Evolutionary conservation across 164 flowering plant genomes (phyloP).

Genomic region (Tetracentron sinense): DNA sequence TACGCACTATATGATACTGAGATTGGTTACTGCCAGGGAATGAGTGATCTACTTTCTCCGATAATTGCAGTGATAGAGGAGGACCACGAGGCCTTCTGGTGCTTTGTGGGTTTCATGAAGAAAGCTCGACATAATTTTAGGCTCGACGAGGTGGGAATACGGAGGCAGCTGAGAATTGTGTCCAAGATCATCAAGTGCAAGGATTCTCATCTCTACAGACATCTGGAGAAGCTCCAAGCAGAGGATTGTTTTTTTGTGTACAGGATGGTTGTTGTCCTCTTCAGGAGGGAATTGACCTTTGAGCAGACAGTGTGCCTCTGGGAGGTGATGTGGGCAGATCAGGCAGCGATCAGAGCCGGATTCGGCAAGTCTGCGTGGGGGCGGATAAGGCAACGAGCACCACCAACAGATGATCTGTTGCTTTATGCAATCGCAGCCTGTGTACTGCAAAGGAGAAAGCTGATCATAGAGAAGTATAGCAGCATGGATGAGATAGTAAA

Average conservation of each 20-base stretch:
- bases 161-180: slow-evolving; percentile 73
- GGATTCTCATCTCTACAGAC: slow-evolving; percentile 84
- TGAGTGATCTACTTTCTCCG: slow-evolving; percentile 95
- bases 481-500: slow-evolving; percentile 93
- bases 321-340: slow-evolving; percentile 99
- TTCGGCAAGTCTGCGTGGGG: slow-evolving; percentile 86
- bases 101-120: slow-evolving; percentile 92
- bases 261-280: slow-evolving; percentile 93
- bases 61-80: slow-evolving; percentile 67
- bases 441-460: slow-evolving; percentile 79
- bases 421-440: slow-evolving; percentile 94
- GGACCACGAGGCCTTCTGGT: slow-evolving; percentile 96
- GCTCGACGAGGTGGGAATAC: slow-evolving; percentile 87
- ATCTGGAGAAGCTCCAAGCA: slow-evolving; percentile 81
- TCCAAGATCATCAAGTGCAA: slow-evolving; percentile 82
- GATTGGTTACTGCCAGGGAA: slow-evolving; percentile 96
- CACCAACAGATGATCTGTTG: slow-evolving; percentile 86
- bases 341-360: slow-evolving; percentile 86
- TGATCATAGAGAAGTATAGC: slow-evolving; percentile 77
- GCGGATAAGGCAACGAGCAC: slow-evolving; percentile 73
- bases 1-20: slow-evolving; percentile 86
- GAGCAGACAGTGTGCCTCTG: slow-evolving; percentile 90
- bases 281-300: slow-evolving; percentile 77
- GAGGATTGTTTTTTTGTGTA: slow-evolving; percentile 96
- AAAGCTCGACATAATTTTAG: slow-evolving; percentile 91